Conservation (phyloP, 257 asterid species). For the Solanum tarijense region DNA sequence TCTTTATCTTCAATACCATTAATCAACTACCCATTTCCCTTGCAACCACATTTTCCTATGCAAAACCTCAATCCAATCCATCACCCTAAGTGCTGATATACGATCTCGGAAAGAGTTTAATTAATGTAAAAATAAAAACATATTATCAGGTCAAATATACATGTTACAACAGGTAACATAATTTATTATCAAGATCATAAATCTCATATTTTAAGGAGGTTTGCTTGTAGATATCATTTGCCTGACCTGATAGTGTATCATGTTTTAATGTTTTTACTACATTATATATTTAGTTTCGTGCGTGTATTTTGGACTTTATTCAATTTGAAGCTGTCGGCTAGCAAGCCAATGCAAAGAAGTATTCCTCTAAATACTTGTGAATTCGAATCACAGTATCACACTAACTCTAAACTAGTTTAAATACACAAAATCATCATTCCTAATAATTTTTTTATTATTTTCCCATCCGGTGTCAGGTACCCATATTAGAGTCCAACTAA, state of each 20-base stretch:
- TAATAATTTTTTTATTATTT: not conserved
- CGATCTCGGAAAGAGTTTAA: not conserved
- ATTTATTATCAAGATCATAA: not conserved
- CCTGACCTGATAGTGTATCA: not conserved
- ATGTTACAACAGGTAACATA: not conserved
- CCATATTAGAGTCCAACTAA: not conserved
- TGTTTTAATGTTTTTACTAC: not conserved
- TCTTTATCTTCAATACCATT: not conserved
- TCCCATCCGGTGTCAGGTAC: not conserved
- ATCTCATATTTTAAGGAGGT: not conserved
- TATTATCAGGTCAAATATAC: not conserved
- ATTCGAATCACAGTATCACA: not conserved
- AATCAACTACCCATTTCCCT: slow-evolving; percentile 29
- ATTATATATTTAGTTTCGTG: not conserved
- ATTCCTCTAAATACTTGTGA: not conserved
- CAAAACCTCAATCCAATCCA: slow-evolving; percentile 27
- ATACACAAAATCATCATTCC: not conserved
- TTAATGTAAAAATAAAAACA: not conserved
- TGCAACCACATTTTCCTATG: slow-evolving; percentile 40
- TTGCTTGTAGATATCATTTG: not conserved
- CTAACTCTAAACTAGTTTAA: not conserved
- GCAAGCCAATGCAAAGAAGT: not conserved
- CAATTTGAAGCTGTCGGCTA: not conserved
- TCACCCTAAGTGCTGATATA: slow-evolving; percentile 14
- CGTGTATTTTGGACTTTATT: not conserved